These are phyloP conservation scores for Calycina herbarum DNA, from an alignment of 2,329 filamentous ascomycete species.

Conservation along the genomic window DNA sequence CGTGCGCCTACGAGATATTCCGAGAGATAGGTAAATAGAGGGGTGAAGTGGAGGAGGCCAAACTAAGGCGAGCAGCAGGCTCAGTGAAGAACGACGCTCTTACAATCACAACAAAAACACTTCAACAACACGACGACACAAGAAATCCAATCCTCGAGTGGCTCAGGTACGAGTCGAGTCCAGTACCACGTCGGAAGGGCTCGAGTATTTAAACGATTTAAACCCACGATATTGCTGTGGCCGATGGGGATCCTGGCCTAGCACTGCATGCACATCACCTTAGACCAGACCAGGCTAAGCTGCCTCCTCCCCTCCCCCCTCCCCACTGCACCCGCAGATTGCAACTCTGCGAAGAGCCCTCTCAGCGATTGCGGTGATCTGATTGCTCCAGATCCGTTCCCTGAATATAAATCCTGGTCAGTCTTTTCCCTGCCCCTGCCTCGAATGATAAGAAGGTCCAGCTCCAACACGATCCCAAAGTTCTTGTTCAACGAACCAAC, in stretches of 20 bases:
- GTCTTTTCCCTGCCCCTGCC: too few species aligned
- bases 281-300: not conserved
- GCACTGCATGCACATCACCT: not conserved
- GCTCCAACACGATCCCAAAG: too few species aligned
- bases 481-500: too few species aligned
- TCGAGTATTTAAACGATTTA: slow-evolving; percentile 5
- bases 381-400: too few species aligned
- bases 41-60: not conserved
- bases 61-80: not conserved
- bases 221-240: not conserved
- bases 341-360: not conserved
- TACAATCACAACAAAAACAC: not conserved
- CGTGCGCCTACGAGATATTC: not conserved
- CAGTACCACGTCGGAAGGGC: not conserved
- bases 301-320: not conserved
- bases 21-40: not conserved
- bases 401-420: too few species aligned
- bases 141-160: not conserved
- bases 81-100: slow-evolving; percentile 4
- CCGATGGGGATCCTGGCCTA: not conserved
- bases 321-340: not conserved
- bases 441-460: too few species aligned
- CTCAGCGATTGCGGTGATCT: too few species aligned
- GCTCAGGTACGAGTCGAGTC: not conserved
- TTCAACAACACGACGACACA: not conserved